Percentiles rank a stretch among this genome's conserved stretches.
phyloP scores from a whole-genome alignment of 2,329 filamentous ascomycete species.

The Lachnellula suecica region DNA sequence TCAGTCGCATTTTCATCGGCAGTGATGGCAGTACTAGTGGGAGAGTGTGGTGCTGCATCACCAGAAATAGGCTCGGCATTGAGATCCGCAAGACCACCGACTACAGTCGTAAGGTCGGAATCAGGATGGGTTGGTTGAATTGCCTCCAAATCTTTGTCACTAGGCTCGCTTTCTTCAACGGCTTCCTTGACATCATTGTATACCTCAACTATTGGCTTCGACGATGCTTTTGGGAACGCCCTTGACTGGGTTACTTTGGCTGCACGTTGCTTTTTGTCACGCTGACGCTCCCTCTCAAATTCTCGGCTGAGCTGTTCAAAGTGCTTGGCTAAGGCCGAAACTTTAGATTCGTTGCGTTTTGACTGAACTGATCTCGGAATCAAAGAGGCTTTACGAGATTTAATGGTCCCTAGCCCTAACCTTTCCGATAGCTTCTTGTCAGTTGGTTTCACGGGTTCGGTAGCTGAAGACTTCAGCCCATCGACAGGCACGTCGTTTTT shows the following conservation, averaged over 20 bases:
- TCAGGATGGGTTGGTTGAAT: conserved; percentile 36
- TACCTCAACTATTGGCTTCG: conserved; percentile 94
- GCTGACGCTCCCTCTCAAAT: conserved; percentile 82
- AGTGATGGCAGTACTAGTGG: conserved; percentile 28
- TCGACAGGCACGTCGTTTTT: conserved; percentile 23
- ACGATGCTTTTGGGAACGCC: conserved; percentile 85
- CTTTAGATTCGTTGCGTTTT: conserved; percentile 71
- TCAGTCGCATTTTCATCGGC: conserved; percentile 31
- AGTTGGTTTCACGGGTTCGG: conserved; percentile 27
- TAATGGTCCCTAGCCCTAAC: conserved; percentile 64
- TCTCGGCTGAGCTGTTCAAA: conserved; percentile 96
- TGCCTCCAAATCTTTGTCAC: conserved; percentile 57
- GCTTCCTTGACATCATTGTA: conserved; percentile 93
- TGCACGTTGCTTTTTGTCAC: conserved; percentile 78
- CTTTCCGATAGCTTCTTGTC: conserved; percentile 78
- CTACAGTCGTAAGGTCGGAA: conserved; percentile 25
- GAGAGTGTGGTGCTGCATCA: conserved; percentile 23
- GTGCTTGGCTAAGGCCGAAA: conserved; percentile 89
- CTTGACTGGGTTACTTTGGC: conserved; percentile 73
- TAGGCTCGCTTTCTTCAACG: conserved; percentile 74
- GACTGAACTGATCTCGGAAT: conserved; percentile 82
- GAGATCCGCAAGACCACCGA: conserved; percentile 30
- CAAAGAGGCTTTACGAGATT: conserved; percentile 66
- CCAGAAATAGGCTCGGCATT: conserved; percentile 18
- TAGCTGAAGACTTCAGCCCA: conserved; percentile 21